Base-by-base conservation (phyloP, 192 early-diverging fungal genomes). In the Physocladia obscura region DNA sequence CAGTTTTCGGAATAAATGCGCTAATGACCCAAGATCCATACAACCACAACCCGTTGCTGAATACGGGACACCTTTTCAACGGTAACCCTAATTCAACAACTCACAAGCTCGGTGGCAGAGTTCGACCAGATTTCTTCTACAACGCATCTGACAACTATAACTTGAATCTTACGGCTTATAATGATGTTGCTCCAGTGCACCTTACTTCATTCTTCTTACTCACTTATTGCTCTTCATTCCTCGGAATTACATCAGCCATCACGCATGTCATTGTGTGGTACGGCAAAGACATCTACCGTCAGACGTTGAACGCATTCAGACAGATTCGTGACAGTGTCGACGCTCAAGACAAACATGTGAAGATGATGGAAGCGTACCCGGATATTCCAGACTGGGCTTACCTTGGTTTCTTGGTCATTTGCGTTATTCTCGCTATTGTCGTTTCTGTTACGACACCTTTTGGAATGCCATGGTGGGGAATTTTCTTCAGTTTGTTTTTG, bases 391-490 rank as follows among this genome's bases (percentile, higher is more conserved):
- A 79, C 51, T 87, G 79, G 80, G 81, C 81, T 80, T 92, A 86
- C 69, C 50, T 71, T 21, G 55, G 31, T 26, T 69, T 86, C 39
- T 82, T 89, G 58, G 49, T 76, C 37, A 49, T 81, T 21, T 34
- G 19, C 27, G 37, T 32, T 17, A 38, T n/a, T 8, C 21, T 35
- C 4, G 51, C 67, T 36, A 21, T 70, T 21, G 2, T 61, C 3
- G 37, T 57, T 19, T 68, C 52, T 3, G 8, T 56, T 13, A 56
- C 5, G 19, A 87, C 82, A 58, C 81, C 80, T 4, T 84, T 88
- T n/a, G 75, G 75, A 11, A 83, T 94, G 57, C 89, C 91, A 17
- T 91, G 88, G 89, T 93, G 89, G 87, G 92, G 85, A 26, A 71
- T 77, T 8, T 40, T 77, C 8, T 56, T 81, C 30, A 70, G 49